These are phyloP conservation scores for Coffea humblotiana DNA, from an alignment of 305 asterid species.

Conservation along the genomic window DNA sequence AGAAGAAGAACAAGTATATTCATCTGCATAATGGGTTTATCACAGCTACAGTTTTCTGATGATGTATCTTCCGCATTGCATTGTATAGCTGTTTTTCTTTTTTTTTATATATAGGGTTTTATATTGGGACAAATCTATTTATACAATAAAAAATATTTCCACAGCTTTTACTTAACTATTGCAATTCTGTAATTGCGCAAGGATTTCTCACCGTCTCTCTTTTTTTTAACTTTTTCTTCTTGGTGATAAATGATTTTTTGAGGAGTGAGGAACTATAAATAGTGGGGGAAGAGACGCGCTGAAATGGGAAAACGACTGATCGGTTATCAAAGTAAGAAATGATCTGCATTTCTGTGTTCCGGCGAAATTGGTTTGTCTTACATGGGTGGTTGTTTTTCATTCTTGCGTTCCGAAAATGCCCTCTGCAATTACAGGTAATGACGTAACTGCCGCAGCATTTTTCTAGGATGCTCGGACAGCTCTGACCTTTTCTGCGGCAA, in stretches of 20 bases:
- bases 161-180: too few species aligned
- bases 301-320: constrained; percentile 26
- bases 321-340: constrained; percentile 8
- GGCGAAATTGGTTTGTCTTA: neutral
- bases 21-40: constrained; percentile 12
- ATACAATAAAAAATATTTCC: too few species aligned
- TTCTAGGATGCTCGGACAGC: neutral
- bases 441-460: constrained; percentile 8
- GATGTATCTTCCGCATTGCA: constrained; percentile 4
- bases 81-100: constrained; percentile 18
- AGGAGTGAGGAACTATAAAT: neutral
- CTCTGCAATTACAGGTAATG: neutral
- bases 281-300: neutral
- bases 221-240: neutral
- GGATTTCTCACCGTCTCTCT: neutral
- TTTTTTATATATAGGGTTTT: neutral
- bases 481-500: too few species aligned
- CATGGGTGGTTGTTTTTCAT: neutral
- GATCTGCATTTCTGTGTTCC: neutral
- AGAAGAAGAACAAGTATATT: constrained; percentile 12
- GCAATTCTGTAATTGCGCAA: too few species aligned
- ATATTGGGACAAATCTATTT: neutral
- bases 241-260: neutral
- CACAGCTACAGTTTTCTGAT: constrained; percentile 12
- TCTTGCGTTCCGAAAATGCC: constrained; percentile 10